Percentiles rank a stretch among this genome's conserved stretches.
Conservation (phyloP, 192 early-diverging fungal species). For the Oehlia diaphana region DNA sequence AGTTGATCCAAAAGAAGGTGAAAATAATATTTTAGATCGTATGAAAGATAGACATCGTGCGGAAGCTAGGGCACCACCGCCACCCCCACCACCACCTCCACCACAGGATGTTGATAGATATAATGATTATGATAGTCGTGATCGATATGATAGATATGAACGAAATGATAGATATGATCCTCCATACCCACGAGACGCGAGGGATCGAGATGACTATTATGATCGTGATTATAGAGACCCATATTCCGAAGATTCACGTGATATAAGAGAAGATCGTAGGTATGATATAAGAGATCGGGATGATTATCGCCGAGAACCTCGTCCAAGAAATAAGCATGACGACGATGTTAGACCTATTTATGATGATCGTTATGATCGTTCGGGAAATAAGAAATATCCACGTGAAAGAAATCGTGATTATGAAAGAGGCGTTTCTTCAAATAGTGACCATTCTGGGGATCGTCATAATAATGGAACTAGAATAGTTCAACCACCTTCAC, state of each 20-base stretch:
- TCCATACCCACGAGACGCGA: background rate
- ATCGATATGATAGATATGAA: background rate
- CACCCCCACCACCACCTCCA: background rate
- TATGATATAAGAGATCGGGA: background rate
- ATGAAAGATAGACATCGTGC: constrained; percentile 27
- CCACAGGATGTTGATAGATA: constrained; percentile 15
- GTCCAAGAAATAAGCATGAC: background rate
- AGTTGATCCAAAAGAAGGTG: constrained; percentile 19
- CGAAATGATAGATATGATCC: constrained; percentile 1
- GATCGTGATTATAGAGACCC: background rate
- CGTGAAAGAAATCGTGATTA: background rate
- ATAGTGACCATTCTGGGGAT: background rate
- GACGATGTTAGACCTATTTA: background rate
- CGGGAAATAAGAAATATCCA: background rate
- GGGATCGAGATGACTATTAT: background rate
- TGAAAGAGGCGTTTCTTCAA: background rate
- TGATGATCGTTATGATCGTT: constrained; percentile 11
- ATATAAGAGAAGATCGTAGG: constrained; percentile 10
- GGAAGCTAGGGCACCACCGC: constrained; percentile 1
- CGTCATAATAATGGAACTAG: background rate
- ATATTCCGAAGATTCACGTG: constrained; percentile 4
- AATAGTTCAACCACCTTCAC: background rate
- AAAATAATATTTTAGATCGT: constrained; percentile 26
- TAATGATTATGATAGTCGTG: background rate
- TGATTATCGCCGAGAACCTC: constrained; percentile 1